Evolutionary conservation across 2,329 filamentous ascomycete genomes (phyloP), one percentile per base, ranked within the genome.

Genomic region (Aspergillus sp.): DNA sequence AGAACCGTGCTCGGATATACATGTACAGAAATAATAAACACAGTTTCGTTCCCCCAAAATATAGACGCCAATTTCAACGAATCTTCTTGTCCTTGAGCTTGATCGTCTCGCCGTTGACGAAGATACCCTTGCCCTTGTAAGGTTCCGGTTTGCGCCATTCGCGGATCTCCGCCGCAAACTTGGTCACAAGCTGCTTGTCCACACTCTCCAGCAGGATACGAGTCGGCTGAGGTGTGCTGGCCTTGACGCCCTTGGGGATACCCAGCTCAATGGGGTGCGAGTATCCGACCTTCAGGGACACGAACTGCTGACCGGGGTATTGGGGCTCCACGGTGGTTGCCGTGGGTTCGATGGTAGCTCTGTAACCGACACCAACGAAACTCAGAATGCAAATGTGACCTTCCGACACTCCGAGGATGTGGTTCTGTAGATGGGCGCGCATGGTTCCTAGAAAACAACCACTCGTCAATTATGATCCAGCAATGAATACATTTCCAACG

Each of bases 101-200:
- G 81, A 99, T 97, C 30, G 92, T 97, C 84, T 99, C 92, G 65
- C 93, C 92, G 73, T 98, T 96, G 70, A 99, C 89, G 76, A 98
- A 99, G 70, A 99, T 96, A 70, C 95, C 95, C 87, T 99, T 98
- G 68, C 95, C 95, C 87, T 99, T 99, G 80, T 99, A 99, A 66
- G 95, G 95, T 81, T 99, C 95, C 30, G 95, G 95, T 66, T 85
- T 86, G 74, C 95, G 89, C 94, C 94, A 98, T 78, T 83, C 85
- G 69, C 92, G 85, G 68, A 99, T 96, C 69, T 89, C 83, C 0
- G 95, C 95, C 17, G 95, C 95, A 77, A 98, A 97, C 60, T 90
- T 88, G 84, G 92, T 95, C 65, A 99, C 87, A 52, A 89, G 85
- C 78, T 96, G 89, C 74, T 92, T 92, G 75, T 98, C 87, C 55